Evolutionary conservation across 2,329 filamentous ascomycete genomes (phyloP), one percentile per base, ranked within the genome.

Genomic region (Endocalyx cinctus): DNA sequence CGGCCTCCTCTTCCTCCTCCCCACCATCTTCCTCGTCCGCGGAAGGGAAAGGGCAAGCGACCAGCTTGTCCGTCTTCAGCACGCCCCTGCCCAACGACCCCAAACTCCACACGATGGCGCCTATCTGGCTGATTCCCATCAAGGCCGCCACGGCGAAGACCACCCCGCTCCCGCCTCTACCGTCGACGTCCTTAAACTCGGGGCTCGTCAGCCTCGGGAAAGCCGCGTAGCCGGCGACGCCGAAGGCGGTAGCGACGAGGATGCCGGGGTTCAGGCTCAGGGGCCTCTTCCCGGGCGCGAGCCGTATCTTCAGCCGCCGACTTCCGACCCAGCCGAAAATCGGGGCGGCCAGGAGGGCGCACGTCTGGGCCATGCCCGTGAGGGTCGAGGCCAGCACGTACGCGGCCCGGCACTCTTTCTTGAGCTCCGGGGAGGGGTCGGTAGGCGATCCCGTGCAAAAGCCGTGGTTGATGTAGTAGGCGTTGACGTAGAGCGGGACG

Each of bases 91-190:
- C 87, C 3, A 98, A 72, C 1, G 92, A 78, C 1, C 86, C 88
- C n/a, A 98, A 73, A 44, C 87, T 94, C 63, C 89, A 96, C 1
- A 98, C 92, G 38, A 98, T 97, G 10, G 88, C 84, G 3, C 90
- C 92, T 41, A 98, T 97, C 60, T 98, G 92, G 51, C 87, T 94
- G 52, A 95, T 77, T 11, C 92, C 92, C 25, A 97, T 78, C 13
- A 95, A 63, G 0, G 82, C 77, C 26, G 88, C 87, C 12, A 90
- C 74, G 10, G 89, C 44, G 53, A 94, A 88, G 12, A 95, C 79
- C 10, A 64, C 67, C 0, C 77, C 72, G 20, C 70, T 77, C 13
- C 85, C 86, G 20, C 84, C 78, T 17, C 82, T 69, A 4, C 79
- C 80, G 18, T 78, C 66, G 1, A 74, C 64, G 37, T 82, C 54